A percentile compares a stretch with the other conserved stretches of the same genome.
Conservation (phyloP, 176 grass and related monocot species). For the Miscanthus lutarioriparius region DNA sequence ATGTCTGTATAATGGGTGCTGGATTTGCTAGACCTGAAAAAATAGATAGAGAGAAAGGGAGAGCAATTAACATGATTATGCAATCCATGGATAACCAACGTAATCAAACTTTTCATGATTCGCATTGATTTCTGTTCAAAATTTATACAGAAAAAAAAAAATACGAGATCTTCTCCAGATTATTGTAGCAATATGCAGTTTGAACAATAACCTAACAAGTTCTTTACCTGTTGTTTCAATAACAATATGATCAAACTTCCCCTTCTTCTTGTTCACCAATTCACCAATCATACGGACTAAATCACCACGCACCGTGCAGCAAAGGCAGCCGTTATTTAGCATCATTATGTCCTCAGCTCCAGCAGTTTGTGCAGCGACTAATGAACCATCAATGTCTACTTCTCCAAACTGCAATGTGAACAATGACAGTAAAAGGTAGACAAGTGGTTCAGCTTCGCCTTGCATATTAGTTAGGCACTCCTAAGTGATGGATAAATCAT, state of each 20-base stretch:
- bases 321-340: conserved; percentile 99
- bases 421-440: conserved; percentile 18
- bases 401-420: conserved; percentile 78
- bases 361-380: conserved; percentile 86
- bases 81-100: conserved; percentile 6
- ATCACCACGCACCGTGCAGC: conserved; percentile 97
- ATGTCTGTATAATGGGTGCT: conserved; percentile 96
- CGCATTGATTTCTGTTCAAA: not conserved
- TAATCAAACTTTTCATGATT: not conserved
- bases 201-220: conserved; percentile 13
- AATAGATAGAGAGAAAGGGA: conserved; percentile 6
- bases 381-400: conserved; percentile 91
- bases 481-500: not conserved
- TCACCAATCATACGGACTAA: conserved; percentile 95
- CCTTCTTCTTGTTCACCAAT: conserved; percentile 92
- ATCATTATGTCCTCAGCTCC: conserved; percentile 96
- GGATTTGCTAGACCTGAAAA: conserved; percentile 85
- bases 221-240: conserved; percentile 91
- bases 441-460: too few species aligned
- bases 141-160: not conserved
- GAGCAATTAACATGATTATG: not conserved
- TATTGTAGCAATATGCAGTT: not conserved
- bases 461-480: too few species aligned
- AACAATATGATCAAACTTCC: conserved; percentile 91
- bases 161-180: not conserved